Base-by-base conservation (phyloP, 495 filamentous ascomycete genomes). In the Neurospora sp. region DNA sequence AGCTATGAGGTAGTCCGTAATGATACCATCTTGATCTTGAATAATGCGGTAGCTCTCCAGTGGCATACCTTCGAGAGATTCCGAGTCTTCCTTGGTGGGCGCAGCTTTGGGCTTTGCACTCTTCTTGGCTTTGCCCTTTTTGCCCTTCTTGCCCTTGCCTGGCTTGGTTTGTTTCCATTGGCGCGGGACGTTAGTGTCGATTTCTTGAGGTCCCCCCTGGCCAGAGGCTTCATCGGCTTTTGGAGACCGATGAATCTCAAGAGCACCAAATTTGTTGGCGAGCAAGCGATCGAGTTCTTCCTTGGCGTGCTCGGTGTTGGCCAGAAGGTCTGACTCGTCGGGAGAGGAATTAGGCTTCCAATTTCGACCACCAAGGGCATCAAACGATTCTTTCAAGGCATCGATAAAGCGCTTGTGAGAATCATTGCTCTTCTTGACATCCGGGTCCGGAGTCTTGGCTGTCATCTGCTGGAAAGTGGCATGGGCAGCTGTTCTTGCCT, bases 1-100 rank as follows among this genome's bases (percentile, higher is more conserved):
- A 31, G 83, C 82, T 76, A 85, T 78, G 20, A 82, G 72, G 74
- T 84, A 85, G 22, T 84, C 81, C 17, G 80, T 80, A 2, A 78
- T 27, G 44, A 74, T 68, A 22, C 69, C 71, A 1, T 72, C 73
- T 3, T 31, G 14, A 65, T 70, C 71, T 17, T 72, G 65, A 53
- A 86, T 84, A 73, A 87, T 83, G 61, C 80, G 81, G 74, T 83
- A 86, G 71, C 77, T 83, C 72, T 85, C 85, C 39, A 86, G 71
- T 10, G 81, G 82, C 12, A 40, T 10, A 40, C 16, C 16, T 44
- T 44, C 41, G 41, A 44, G 16, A 44, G 41, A 16, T 44, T n/a
- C 41, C 31, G 31, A 35, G 3, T 35, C 35, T 17, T 44, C 5
- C 14, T 16, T 17, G 41, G 41, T 5, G 39, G 81, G 68, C 27